phyloP scores from a whole-genome alignment of 352 stramenopile genomes.

The Pythium aphanidermatum region DNA sequence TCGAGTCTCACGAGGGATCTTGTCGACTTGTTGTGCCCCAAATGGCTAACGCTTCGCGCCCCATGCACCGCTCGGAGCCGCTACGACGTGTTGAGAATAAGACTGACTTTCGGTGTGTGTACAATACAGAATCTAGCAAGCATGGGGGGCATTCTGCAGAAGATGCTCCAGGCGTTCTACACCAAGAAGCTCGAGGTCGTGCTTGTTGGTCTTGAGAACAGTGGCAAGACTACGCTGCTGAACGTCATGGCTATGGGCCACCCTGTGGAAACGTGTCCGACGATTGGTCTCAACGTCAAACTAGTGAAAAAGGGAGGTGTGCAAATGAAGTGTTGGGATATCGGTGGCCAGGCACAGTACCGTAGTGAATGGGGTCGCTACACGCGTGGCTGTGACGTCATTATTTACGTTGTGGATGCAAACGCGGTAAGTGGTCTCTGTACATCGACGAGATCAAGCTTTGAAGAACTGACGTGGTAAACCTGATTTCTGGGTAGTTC shows the following conservation, averaged over 20 bases:
- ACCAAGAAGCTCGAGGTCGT: slow-evolving; percentile 97
- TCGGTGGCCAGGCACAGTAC: slow-evolving; percentile 96
- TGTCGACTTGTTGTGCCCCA: no score
- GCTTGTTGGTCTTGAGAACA: slow-evolving; percentile 96
- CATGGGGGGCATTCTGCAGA: slow-evolving; percentile 93
- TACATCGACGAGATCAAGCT: no score
- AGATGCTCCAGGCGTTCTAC: slow-evolving; percentile 95
- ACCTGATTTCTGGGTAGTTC: slow-evolving; percentile 35
- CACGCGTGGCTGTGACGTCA: slow-evolving; percentile 96
- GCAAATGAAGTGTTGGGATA: slow-evolving; percentile 99
- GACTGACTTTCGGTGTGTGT: slow-evolving; percentile 1
- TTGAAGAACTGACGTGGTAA: slow-evolving; percentile 5
- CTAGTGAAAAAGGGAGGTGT: slow-evolving; percentile 93
- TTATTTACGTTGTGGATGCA: slow-evolving; percentile 98
- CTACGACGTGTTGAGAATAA: no score
- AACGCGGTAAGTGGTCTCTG: slow-evolving; percentile 87
- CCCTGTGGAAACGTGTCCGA: slow-evolving; percentile 95
- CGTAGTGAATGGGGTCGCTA: slow-evolving; percentile 92
- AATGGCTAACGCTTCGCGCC: no score
- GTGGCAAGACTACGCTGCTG: slow-evolving; percentile 95
- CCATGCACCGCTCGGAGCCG: no score
- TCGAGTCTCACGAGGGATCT: no score
- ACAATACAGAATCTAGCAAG: slow-evolving; percentile 10
- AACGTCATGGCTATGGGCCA: slow-evolving; percentile 95
- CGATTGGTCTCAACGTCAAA: slow-evolving; percentile 97